Conservation (phyloP, 805 yeast genomes). For the Ogataea haglerorum region DNA sequence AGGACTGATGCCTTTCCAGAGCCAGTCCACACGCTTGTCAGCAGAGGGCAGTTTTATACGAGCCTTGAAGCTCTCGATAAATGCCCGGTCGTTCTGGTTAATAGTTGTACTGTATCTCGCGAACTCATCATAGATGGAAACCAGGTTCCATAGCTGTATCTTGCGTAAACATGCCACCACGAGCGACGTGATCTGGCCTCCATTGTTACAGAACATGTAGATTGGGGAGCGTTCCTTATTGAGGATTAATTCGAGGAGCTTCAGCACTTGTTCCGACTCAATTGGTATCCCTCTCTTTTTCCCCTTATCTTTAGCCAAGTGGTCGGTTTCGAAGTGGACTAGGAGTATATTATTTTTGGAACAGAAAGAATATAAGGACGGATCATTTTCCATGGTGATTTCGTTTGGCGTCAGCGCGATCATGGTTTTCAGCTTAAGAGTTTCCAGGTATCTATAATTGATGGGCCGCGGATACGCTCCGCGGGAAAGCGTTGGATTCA, state of each 20-base stretch:
- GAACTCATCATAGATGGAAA: slow-evolving; percentile 84
- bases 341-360: slow-evolving; percentile 49
- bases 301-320: slow-evolving; percentile 62
- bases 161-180: slow-evolving; percentile 84
- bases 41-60: slow-evolving; percentile 49
- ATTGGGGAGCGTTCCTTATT: slow-evolving; percentile 63
- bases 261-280: slow-evolving; percentile 56
- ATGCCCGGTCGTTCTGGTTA: slow-evolving; percentile 76
- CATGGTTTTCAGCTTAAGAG: slow-evolving; percentile 66
- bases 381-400: slow-evolving; percentile 51
- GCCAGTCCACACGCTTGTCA: slow-evolving; percentile 51
- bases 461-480: slow-evolving; percentile 85
- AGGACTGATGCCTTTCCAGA: slow-evolving; percentile 61
- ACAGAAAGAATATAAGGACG: slow-evolving; percentile 51
- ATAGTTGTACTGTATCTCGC: slow-evolving; percentile 71
- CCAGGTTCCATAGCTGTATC: slow-evolving; percentile 82
- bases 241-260: slow-evolving; percentile 59
- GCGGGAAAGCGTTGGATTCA: slow-evolving; percentile 68
- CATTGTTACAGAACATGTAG: slow-evolving; percentile 84
- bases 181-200: slow-evolving; percentile 81
- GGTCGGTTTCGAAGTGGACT: slow-evolving; percentile 65
- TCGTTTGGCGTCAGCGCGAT: slow-evolving; percentile 80
- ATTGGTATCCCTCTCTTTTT: slow-evolving; percentile 83
- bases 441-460: slow-evolving; percentile 63
- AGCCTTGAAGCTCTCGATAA: slow-evolving; percentile 76